Conservation (phyloP, 2,329 filamentous ascomycete genomes). For the Ilyonectria sp. region DNA sequence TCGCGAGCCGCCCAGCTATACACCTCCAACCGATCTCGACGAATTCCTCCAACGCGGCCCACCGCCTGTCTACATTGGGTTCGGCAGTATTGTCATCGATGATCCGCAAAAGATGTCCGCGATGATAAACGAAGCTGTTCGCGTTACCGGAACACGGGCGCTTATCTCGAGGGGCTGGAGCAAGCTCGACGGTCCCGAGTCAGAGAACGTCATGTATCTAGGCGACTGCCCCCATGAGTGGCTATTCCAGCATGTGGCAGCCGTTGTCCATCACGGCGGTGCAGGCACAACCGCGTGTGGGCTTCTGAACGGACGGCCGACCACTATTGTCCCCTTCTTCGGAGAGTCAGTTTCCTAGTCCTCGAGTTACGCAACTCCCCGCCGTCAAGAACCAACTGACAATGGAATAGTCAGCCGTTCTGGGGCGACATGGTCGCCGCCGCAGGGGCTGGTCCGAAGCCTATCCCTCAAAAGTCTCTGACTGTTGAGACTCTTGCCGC, state of each 20-base stretch:
- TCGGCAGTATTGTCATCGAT: slow-evolving; percentile 81
- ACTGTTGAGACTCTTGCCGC: not conserved
- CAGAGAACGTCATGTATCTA: slow-evolving; percentile 76
- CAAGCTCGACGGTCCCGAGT: slow-evolving; percentile 71
- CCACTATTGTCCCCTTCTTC: slow-evolving; percentile 82
- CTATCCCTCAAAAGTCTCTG: slow-evolving; percentile 6
- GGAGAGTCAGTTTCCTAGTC: slow-evolving; percentile 56
- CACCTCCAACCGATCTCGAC: slow-evolving; percentile 67
- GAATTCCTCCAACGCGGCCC: slow-evolving; percentile 71
- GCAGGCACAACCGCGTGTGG: slow-evolving; percentile 80
- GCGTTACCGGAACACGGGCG: slow-evolving; percentile 73
- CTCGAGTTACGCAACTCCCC: not conserved
- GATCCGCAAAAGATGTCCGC: slow-evolving; percentile 75
- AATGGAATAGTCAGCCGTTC: slow-evolving; percentile 29
- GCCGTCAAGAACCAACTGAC: not conserved
- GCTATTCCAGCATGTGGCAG: slow-evolving; percentile 76
- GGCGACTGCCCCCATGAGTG: slow-evolving; percentile 82
- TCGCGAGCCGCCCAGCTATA: slow-evolving; percentile 69
- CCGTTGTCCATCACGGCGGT: slow-evolving; percentile 79
- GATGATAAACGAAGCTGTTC: slow-evolving; percentile 77
- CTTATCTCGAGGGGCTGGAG: slow-evolving; percentile 82
- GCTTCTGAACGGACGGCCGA: slow-evolving; percentile 76
- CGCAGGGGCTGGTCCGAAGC: slow-evolving; percentile 23
- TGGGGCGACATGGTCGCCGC: slow-evolving; percentile 32
- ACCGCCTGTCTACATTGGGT: slow-evolving; percentile 78